Base-by-base conservation (phyloP, 495 filamentous ascomycete species). In the Cudoniella acicularis region DNA sequence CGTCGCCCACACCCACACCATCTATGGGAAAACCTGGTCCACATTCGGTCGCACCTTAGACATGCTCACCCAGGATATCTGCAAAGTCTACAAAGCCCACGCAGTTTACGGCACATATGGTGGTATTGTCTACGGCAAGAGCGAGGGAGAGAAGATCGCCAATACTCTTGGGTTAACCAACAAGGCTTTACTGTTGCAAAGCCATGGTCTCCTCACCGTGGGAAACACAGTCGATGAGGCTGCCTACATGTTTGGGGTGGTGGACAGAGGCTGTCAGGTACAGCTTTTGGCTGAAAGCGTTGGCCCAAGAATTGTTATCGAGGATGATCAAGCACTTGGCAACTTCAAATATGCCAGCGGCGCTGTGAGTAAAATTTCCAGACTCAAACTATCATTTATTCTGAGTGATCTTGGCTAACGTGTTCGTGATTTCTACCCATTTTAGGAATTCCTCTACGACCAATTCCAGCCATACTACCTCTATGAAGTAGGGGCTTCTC, bases 61-160 rank as follows among this genome's bases (percentile, higher is more conserved):
- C 48, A 81, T 82, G 79, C 69, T 83, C 22, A 76, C 67, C 54
- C 74, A 77, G 68, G 85, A 87, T 68, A 77, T 75, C 0, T 77
- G 75, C 64, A 73, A 76, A 26, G 4, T 45, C 10, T 78, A 81
- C 68, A 56, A 69, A 24, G 70, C 67, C 10, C 76, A 76, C 58
- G 71, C 71, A 20, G 78, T 84, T 1, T 81, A 84, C 63, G 65
- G 66, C 20, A 64, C 71, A 11, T 84, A 79, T 66, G 81, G 79
- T 25, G 81, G 82, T 36, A 75, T 83, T 46, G 80, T 81, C 0
- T 66, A 82, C 23, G 76, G 64, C 6, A 62, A 65, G 1, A 69
- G 72, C 11, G 80, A 83, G 49, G 78, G 80, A 3, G 56, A 70
- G 47, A 69, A 67, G 30, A 79, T 84, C 60, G 77, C 80, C 6